Evolutionary conservation across 768 basidiomycete species (phyloP).

Genomic region (Tulasnella sp.): DNA sequence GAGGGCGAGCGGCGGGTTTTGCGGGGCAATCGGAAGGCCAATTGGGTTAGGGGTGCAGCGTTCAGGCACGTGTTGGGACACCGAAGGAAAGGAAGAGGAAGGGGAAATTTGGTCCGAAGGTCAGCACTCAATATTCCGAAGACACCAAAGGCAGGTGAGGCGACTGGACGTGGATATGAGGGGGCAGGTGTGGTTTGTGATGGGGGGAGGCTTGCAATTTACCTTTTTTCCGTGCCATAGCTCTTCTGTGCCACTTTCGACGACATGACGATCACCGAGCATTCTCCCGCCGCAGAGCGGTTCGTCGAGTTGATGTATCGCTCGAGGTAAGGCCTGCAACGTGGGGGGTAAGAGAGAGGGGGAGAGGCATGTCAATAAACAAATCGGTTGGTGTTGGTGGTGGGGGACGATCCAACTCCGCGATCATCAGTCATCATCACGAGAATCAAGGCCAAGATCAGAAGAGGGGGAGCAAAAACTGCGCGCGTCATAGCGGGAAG

Average conservation of each 20-base stretch:
- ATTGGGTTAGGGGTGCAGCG: slow-evolving; percentile 12
- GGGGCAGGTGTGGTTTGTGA: slow-evolving; percentile 15
- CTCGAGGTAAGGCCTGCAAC: slow-evolving; percentile 67
- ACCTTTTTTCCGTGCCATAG: slow-evolving; percentile 95
- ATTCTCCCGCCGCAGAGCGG: slow-evolving; percentile 84
- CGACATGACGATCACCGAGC: slow-evolving; percentile 95
- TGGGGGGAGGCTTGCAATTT: slow-evolving; percentile 20
- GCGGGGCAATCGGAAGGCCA: slow-evolving; percentile 13
- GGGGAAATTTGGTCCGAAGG: neutral
- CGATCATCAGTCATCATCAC: neutral
- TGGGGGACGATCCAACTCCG: neutral
- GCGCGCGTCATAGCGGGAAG: slow-evolving; percentile 6
- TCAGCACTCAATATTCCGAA: slow-evolving; percentile 12
- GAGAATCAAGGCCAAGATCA: neutral
- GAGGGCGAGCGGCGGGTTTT: slow-evolving; percentile 6
- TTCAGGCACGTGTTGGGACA: slow-evolving; percentile 25
- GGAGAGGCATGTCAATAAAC: neutral
- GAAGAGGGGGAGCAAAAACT: neutral
- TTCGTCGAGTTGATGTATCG: slow-evolving; percentile 82
- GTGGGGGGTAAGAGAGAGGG: slow-evolving; percentile 8
- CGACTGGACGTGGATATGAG: slow-evolving; percentile 31
- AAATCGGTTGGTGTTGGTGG: neutral
- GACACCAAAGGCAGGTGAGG: slow-evolving; percentile 32
- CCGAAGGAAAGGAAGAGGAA: neutral
- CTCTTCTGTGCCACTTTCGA: slow-evolving; percentile 96